Base-by-base conservation (phyloP, 2,329 filamentous ascomycete genomes). In the Talaromyces funiculosus region DNA sequence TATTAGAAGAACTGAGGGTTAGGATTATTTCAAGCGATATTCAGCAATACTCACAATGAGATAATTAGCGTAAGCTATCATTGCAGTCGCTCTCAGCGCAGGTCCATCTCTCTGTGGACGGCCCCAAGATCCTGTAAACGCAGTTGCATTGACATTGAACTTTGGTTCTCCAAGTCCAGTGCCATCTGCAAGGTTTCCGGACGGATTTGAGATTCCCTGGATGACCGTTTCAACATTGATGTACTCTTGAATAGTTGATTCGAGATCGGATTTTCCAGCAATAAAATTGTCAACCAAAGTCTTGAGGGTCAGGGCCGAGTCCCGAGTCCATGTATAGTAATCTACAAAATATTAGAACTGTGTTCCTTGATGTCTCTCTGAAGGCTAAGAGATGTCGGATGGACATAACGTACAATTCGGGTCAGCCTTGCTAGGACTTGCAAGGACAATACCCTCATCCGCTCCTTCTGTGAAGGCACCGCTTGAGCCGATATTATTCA, bases 301-400 rank as follows among this genome's bases (percentile, higher is more conserved):
- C 76, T 90, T 90, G 75, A 88, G 84, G 4, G 86, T 85, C 33
- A 92, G 79, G 22, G 86, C 87, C n/a, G 86, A 82, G 70, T 93
- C 90, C 70, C 89, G 79, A 4, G 86, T 90, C 89, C 90, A 92
- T 1, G 87, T 90, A 70, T 86, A 92, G 70, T 82, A 91, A 74
- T 92, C 87, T 90, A 60, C 33, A 58, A 20, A 22, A 7, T 6
- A 37, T 61, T 53, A 61, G 53, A 42, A 12, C 14, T 40, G 8
- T n/a, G 26, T 20, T 9, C 35, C 49, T 3, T n/a, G n/a, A 24
- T 18, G 12, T 20, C 12, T 51, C 4, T 38, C 43, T 12, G 24
- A 37, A n/a, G 6, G 26, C 22, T 31, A 12, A 31, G 10, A 6
- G 26, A 29, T 22, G 16, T 22, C 24, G 14, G 29, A 51, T 14